These are phyloP conservation scores for Backusella circina DNA, from an alignment of 192 early-diverging fungal genomes.

Conservation along the genomic window DNA sequence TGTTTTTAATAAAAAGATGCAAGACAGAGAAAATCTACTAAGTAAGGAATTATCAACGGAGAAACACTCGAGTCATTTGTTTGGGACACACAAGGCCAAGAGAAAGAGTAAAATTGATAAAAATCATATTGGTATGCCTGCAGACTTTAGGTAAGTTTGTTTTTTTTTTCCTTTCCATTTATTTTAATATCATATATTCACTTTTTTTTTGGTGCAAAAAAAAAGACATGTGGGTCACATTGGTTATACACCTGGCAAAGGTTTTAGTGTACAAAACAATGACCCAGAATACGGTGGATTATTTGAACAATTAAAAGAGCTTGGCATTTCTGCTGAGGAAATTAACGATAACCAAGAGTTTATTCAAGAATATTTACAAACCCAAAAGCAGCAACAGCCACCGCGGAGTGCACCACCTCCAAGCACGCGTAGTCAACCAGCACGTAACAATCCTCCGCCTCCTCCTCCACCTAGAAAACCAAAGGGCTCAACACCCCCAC, in stretches of 20 bases:
- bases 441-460: conserved; percentile 18
- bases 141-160: conserved; percentile 33
- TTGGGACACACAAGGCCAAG: conserved; percentile 21
- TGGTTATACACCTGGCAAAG: conserved; percentile 53
- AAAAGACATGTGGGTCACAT: conserved; percentile 57
- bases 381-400: conserved; percentile 32
- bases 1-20: conserved; percentile 58
- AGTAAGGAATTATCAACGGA: conserved; percentile 10
- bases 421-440: conserved; percentile 14
- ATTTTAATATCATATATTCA: too few species aligned
- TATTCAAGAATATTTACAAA: conserved; percentile 61
- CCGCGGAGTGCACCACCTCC: conserved; percentile 10
- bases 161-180: background rate
- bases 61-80: background rate
- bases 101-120: conserved; percentile 51
- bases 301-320: conserved; percentile 61
- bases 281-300: conserved; percentile 64
- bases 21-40: background rate
- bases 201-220: background rate
- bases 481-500: conserved; percentile 25
- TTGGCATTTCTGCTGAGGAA: conserved; percentile 60
- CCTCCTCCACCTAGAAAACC: conserved; percentile 31
- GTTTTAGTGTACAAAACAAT: conserved; percentile 62
- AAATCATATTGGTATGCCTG: conserved; percentile 49
- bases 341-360: conserved; percentile 64